Evolutionary conservation across 2,329 filamentous ascomycete genomes (phyloP).

Genomic region (Metarhizium brunneum): DNA sequence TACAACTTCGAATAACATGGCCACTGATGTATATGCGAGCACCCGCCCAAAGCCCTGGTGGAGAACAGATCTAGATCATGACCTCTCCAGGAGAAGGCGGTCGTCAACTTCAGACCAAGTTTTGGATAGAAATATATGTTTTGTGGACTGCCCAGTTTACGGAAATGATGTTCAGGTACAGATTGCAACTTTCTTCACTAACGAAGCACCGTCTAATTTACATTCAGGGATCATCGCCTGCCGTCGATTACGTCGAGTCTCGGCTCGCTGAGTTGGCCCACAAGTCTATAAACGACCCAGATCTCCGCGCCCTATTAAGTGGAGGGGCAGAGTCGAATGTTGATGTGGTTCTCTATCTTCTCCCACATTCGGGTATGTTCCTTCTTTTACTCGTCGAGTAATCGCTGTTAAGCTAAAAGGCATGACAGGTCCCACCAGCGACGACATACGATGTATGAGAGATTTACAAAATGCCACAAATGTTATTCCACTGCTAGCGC

Average conservation of each 20-base stretch:
- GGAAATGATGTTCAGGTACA: constrained; percentile 43
- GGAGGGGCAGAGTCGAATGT: constrained; percentile 77
- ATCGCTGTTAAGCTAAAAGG: constrained; percentile 1
- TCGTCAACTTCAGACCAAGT: constrained; percentile 60
- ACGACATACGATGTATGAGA: constrained; percentile 63
- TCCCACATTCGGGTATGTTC: constrained; percentile 54
- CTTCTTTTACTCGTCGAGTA: neutral
- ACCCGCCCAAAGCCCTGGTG: constrained; percentile 80
- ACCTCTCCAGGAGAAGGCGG: constrained; percentile 49
- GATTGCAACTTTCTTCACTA: constrained; percentile 3
- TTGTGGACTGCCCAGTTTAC: constrained; percentile 74
- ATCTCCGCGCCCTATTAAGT: constrained; percentile 68
- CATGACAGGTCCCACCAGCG: constrained; percentile 19
- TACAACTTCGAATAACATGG: constrained; percentile 19
- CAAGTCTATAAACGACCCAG: constrained; percentile 58
- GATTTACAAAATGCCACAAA: constrained; percentile 68
- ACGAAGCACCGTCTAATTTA: neutral
- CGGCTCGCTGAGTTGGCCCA: constrained; percentile 19
- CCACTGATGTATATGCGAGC: constrained; percentile 67
- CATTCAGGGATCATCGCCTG: neutral
- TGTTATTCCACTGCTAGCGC: constrained; percentile 73
- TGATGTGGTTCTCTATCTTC: constrained; percentile 76
- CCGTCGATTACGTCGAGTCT: constrained; percentile 63
- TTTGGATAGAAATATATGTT: constrained; percentile 85
- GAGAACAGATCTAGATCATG: constrained; percentile 72